These are phyloP conservation scores for Sanghuangporus weigelae DNA, from an alignment of 1,284 basidiomycete species.

Conservation along the genomic window DNA sequence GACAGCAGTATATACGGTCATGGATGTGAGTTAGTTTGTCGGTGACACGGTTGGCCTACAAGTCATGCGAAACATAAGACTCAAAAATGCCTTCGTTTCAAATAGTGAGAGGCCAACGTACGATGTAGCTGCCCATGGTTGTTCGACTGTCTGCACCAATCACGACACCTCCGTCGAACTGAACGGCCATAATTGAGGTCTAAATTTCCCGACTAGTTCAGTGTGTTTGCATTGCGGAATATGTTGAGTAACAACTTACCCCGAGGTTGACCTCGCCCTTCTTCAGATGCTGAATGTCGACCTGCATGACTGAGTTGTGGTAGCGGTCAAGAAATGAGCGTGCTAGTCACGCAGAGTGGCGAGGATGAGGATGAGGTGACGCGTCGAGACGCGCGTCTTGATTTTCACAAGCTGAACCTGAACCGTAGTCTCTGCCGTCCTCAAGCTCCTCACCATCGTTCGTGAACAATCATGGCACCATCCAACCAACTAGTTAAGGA, in stretches of 20 bases:
- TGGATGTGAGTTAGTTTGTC: constrained; percentile 98
- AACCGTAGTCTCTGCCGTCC: constrained; percentile 22
- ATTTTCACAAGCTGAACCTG: constrained; percentile 9
- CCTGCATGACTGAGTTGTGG: constrained; percentile 48
- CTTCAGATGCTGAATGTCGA: constrained; percentile 79
- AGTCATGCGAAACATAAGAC: constrained; percentile 5
- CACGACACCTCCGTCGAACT: constrained; percentile 92
- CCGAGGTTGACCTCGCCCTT: constrained; percentile 92
- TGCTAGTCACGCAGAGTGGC: constrained; percentile 15
- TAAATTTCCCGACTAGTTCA: constrained; percentile 29
- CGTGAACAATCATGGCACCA: constrained; percentile 36
- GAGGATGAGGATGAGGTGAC: constrained; percentile 26
- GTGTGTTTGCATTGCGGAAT: background rate
- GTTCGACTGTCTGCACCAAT: constrained; percentile 97
- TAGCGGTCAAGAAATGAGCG: constrained; percentile 18
- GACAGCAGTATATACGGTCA: constrained; percentile 98
- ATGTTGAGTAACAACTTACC: constrained; percentile 53
- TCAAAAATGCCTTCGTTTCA: background rate
- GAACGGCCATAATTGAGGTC: constrained; percentile 99
- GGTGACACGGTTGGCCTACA: constrained; percentile 93
- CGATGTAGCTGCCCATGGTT: constrained; percentile 95
- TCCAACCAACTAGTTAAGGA: constrained; percentile 50
- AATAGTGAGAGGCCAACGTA: constrained; percentile 32
- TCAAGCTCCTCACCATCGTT: constrained; percentile 22
- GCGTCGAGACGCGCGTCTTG: constrained; percentile 55